Evolutionary conservation across 257 asterid species (phyloP).

Genomic region (Fraxinus cuspidata): DNA sequence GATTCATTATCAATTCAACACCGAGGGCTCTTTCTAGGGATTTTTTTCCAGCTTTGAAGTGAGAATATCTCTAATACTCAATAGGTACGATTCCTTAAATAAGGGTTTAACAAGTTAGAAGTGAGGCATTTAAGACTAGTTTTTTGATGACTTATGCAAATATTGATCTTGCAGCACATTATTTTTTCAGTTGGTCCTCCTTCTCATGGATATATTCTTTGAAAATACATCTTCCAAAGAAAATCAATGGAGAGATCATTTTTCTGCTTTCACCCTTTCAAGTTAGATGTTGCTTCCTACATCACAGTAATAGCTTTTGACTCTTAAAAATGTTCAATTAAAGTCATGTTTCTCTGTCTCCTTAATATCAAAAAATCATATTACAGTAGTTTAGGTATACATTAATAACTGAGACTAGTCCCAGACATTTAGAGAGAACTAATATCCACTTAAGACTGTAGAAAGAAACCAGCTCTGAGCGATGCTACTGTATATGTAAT

Average conservation of each 20-base stretch:
- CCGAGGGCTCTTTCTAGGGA: background rate
- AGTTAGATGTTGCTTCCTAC: background rate
- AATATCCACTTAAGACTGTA: constrained; percentile 1
- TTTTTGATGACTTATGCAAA: background rate
- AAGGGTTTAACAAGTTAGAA: constrained; percentile 1
- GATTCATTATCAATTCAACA: background rate
- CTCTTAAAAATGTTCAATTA: background rate
- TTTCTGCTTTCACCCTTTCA: constrained; percentile 14
- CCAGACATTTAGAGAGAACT: constrained; percentile 1
- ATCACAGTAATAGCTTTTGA: background rate
- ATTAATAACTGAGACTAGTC: background rate
- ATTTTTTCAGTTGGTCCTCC: constrained; percentile 8
- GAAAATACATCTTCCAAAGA: background rate
- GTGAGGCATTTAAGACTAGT: background rate
- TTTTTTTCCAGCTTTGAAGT: background rate
- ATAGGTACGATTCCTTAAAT: background rate
- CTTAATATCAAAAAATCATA: constrained; percentile 1
- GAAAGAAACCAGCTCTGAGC: background rate
- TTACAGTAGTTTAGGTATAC: background rate
- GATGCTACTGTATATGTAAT: constrained; percentile 17
- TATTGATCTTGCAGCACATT: constrained; percentile 9
- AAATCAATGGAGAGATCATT: background rate
- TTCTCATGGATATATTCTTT: background rate
- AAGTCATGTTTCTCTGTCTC: constrained; percentile 7
- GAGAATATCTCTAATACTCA: background rate